Conservation (phyloP, 148 eudicot genomes). For the Rhododendron mucronatum region DNA sequence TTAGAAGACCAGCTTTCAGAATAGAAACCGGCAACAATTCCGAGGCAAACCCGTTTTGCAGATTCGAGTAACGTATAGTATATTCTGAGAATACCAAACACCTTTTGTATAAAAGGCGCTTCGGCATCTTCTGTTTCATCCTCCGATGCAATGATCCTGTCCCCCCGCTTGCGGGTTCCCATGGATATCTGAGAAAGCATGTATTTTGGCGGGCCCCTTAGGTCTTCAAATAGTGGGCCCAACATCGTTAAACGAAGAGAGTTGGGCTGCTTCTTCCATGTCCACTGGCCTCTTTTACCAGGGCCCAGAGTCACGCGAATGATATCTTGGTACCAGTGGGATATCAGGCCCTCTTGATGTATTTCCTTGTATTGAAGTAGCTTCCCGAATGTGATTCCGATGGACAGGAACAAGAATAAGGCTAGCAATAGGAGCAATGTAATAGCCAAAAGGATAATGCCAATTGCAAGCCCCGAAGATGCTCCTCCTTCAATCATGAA, state of each 20-base stretch:
- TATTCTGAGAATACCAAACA: constrained; percentile 82
- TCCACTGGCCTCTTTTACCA: constrained; percentile 96
- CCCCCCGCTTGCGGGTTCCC: constrained; percentile 31
- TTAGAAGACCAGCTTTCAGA: constrained; percentile 37
- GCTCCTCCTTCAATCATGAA: constrained; percentile 51
- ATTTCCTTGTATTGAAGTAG: constrained; percentile 91
- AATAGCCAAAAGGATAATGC: constrained; percentile 47
- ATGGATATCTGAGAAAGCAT: constrained; percentile 76
- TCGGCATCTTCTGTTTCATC: constrained; percentile 98
- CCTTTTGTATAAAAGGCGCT: constrained; percentile 88
- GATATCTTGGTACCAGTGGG: constrained; percentile 80
- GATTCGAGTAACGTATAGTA: constrained; percentile 82
- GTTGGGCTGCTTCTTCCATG: constrained; percentile 58
- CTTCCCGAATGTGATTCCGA: constrained; percentile 77
- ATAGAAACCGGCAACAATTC: constrained; percentile 56
- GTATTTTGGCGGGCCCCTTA: constrained; percentile 96
- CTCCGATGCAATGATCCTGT: constrained; percentile 73
- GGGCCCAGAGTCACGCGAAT: constrained; percentile 82
- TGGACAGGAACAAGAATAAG: constrained; percentile 68
- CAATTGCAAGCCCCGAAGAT: constrained; percentile 41
- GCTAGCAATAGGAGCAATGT: constrained; percentile 43
- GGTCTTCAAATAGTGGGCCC: constrained; percentile 90
- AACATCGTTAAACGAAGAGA: constrained; percentile 41
- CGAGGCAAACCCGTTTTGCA: constrained; percentile 60
- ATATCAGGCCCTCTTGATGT: constrained; percentile 63